Evolutionary conservation across 106 monocot genomes (phyloP), one percentile per base, ranked within the genome.

Genomic region (Apostasia shenzhenica): DNA sequence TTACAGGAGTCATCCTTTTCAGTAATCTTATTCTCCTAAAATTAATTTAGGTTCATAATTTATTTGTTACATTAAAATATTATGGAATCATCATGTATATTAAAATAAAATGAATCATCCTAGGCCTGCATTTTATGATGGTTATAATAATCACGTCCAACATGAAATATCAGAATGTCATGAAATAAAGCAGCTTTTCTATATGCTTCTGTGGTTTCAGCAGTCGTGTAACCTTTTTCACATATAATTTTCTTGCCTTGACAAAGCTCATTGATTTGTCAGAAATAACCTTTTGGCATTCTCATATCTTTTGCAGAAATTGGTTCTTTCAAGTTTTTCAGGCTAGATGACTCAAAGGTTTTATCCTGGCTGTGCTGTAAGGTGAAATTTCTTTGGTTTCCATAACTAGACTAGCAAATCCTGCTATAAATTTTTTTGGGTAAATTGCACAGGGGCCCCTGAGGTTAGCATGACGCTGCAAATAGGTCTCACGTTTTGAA

Each of bases 341-440:
- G 95, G 74, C 84, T 95, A 57, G 84, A 95, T 73, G 84, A 95
- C 65, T 82, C 81, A 14, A 92, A 86, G 67, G 95, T 95, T 73
- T 64, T 95, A 66, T 66, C 80, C 69, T 95, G 95, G 95, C 51
- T 95, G 72, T 84, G 82, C 80, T 75, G 72, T 76, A 95, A 95
- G 95, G 95, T 95, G 52, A 44, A 6, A 37, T 26, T 26, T 59
- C 50, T 59, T 69, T 64, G 10, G 8, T 47, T 59, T 39, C 3
- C 14, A 12, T 70, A 48, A 6, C 55, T 42, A 47, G 26, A 37
- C 14, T 47, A 26, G 0, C 26, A 26, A 26, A 26, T 26, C 26
- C 26, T 26, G 26, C 26, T 26, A 26, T 26, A 26, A 26, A 26
- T 26, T 26, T 26, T 26, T 26, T 26, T 26, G 26, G 26, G 26